These are phyloP conservation scores for Arachnomyces sp. DNA, from an alignment of 2,329 filamentous ascomycete species.

Conservation along the genomic window DNA sequence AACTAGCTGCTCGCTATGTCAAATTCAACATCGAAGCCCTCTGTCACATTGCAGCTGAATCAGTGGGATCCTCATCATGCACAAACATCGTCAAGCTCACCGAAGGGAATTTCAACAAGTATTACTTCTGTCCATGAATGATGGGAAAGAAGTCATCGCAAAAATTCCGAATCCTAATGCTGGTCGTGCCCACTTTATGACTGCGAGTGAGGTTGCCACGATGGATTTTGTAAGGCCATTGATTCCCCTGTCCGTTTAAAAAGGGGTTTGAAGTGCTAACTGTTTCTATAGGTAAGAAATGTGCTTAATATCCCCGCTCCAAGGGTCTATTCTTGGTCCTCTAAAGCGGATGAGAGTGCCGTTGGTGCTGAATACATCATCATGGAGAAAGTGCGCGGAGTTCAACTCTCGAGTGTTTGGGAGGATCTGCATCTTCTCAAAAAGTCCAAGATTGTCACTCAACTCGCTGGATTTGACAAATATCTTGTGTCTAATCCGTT, in stretches of 20 bases:
- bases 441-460: slow-evolving; percentile 18
- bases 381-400: background rate
- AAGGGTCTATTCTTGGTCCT: background rate
- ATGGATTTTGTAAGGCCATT: slow-evolving; percentile 18
- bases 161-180: slow-evolving; percentile 25
- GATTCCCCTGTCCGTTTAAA: too few species aligned
- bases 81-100: slow-evolving; percentile 22
- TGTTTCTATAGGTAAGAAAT: background rate
- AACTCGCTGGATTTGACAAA: slow-evolving; percentile 22
- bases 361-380: slow-evolving; percentile 2
- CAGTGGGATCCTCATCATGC: too few species aligned
- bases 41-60: too few species aligned
- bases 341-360: background rate
- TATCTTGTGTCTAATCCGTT: slow-evolving; percentile 18
- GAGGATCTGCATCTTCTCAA: slow-evolving; percentile 17
- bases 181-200: slow-evolving; percentile 14
- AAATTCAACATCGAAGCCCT: slow-evolving; percentile 3
- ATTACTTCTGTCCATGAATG: slow-evolving; percentile 28
- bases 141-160: slow-evolving; percentile 21
- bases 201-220: slow-evolving; percentile 22
- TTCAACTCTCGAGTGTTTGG: background rate
- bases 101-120: slow-evolving; percentile 29
- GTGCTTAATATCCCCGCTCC: slow-evolving; percentile 1
- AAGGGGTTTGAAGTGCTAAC: too few species aligned
- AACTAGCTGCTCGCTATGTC: slow-evolving; percentile 5